These are phyloP conservation scores for Pseudogymnoascus sp. DNA, from an alignment of 2,329 filamentous ascomycete species.

Conservation along the genomic window DNA sequence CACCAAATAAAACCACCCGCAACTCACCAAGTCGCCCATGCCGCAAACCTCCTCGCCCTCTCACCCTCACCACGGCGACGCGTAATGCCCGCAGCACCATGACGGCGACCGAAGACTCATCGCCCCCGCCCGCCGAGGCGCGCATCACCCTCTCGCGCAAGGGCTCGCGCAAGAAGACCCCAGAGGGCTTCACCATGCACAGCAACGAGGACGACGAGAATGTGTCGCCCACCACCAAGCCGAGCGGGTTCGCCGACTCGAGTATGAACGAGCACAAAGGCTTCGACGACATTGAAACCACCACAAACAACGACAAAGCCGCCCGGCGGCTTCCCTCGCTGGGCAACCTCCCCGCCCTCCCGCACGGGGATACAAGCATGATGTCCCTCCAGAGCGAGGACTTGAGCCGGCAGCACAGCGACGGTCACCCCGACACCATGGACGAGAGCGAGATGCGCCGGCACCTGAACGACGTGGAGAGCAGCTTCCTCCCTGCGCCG, in stretches of 20 bases:
- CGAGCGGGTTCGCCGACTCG: not conserved
- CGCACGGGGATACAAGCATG: conserved; percentile 24
- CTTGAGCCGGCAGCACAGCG: conserved; percentile 17
- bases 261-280: not conserved
- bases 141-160: conserved; percentile 8
- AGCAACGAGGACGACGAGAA: not conserved
- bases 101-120: conserved; percentile 3
- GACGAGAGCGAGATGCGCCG: conserved; percentile 29
- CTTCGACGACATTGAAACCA: not conserved
- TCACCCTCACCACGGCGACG: not conserved
- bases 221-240: not conserved
- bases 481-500: conserved; percentile 52
- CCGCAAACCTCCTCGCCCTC: not conserved
- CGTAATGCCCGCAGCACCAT: not conserved
- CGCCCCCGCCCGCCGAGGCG: not conserved
- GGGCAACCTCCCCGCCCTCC: conserved; percentile 5
- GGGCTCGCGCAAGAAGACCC: not conserved
- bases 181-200: not conserved
- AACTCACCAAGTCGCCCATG: not conserved
- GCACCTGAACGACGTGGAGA: conserved; percentile 57
- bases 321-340: not conserved
- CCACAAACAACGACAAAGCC: not conserved
- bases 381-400: conserved; percentile 24
- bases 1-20: not conserved
- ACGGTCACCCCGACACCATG: conserved; percentile 21